Conservation (phyloP, 2,329 filamentous ascomycete genomes). For the Orbilia ellipsospora region DNA sequence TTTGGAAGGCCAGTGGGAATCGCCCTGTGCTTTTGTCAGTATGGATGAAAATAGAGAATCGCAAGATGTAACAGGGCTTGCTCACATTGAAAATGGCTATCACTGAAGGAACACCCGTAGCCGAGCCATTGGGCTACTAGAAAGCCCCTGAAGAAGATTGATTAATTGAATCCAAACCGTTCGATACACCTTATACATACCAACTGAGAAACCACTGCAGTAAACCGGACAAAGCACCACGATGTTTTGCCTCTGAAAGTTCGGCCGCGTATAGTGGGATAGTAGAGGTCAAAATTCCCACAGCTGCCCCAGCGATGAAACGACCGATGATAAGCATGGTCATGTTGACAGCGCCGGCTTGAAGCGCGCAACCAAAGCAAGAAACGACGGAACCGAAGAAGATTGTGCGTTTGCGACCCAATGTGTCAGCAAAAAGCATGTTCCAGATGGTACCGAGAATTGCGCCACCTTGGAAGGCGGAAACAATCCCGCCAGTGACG, state of each 20-base stretch:
- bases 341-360: slow-evolving; percentile 69
- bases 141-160: not conserved
- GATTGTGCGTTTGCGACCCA: slow-evolving; percentile 66
- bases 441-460: slow-evolving; percentile 69
- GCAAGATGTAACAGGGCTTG: too few relatives aligned
- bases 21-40: slow-evolving; percentile 27
- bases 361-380: slow-evolving; percentile 70
- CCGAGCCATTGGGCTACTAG: too few relatives aligned
- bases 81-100: too few relatives aligned
- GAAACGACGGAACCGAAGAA: slow-evolving; percentile 56
- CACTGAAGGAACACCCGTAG: too few relatives aligned
- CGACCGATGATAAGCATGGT: slow-evolving; percentile 71
- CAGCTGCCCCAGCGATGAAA: slow-evolving; percentile 71
- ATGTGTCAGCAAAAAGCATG: slow-evolving; percentile 71
- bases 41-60: too few relatives aligned
- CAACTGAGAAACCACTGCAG: slow-evolving; percentile 56
- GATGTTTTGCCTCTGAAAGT: slow-evolving; percentile 65
- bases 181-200: not conserved
- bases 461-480: slow-evolving; percentile 72
- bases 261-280: slow-evolving; percentile 75
- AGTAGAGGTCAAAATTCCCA: slow-evolving; percentile 70
- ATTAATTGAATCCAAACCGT: slow-evolving; percentile 54
- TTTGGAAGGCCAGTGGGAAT: slow-evolving; percentile 66
- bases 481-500: slow-evolving; percentile 73
- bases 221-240: slow-evolving; percentile 23